A percentile compares a stretch with the other conserved stretches of the same genome.
Evolutionary conservation across 164 flowering plant species (phyloP).

Genomic region (Tetracentron sinense): DNA sequence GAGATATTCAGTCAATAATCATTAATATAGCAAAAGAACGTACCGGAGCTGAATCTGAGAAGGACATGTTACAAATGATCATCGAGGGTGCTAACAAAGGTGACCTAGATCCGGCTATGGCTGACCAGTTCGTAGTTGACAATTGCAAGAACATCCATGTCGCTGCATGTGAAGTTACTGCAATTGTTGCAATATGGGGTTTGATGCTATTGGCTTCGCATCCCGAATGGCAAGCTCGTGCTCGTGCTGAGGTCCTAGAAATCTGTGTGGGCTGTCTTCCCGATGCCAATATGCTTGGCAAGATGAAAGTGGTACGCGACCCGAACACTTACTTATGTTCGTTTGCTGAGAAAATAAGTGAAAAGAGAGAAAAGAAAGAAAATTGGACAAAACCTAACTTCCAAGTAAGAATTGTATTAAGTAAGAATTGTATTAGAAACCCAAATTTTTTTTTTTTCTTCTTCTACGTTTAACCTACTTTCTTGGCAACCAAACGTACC

Average conservation of each 20-base stretch:
- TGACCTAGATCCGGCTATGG: neutral
- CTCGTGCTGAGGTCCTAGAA: neutral
- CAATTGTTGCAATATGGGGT: neutral
- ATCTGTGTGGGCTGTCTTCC: neutral
- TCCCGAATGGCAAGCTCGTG: too few relatives aligned
- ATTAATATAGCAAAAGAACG: conserved; percentile 16
- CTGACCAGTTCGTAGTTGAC: neutral
- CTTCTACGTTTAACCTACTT: too few relatives aligned
- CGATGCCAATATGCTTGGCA: neutral
- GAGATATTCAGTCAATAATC: conserved; percentile 16
- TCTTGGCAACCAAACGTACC: too few relatives aligned
- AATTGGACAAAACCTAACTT: too few relatives aligned
- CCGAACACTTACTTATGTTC: too few relatives aligned
- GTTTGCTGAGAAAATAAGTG: too few relatives aligned
- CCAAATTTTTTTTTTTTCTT: too few relatives aligned
- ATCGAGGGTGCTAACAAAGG: neutral
- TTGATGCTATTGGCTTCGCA: too few relatives aligned
- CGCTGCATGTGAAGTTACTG: neutral
- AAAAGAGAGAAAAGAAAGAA: too few relatives aligned
- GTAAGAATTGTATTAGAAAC: too few relatives aligned
- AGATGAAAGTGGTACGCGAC: neutral
- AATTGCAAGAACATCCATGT: neutral
- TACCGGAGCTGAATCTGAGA: neutral
- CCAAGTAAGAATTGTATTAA: too few relatives aligned
- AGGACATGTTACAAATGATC: neutral